A percentile compares a stretch with the other conserved stretches of the same genome.
These are phyloP conservation scores for Eutrema heterophyllum DNA, from an alignment of 345 rosid species.

Conservation along the genomic window DNA sequence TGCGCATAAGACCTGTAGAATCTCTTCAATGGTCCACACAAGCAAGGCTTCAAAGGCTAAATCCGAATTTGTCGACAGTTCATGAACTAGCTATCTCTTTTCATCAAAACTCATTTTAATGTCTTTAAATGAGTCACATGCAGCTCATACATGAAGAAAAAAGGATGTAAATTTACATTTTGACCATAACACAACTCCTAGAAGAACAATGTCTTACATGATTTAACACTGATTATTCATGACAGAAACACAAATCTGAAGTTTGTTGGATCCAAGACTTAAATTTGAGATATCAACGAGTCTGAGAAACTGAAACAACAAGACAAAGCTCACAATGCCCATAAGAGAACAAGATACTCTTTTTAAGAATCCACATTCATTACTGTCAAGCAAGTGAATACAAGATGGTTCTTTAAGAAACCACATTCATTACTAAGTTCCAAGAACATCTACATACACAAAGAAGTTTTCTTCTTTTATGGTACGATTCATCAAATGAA, in stretches of 20 bases:
- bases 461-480: not conserved
- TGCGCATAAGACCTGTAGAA: conserved; percentile 48
- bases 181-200: not conserved
- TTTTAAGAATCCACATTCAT: no score
- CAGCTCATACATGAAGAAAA: conserved; percentile 1
- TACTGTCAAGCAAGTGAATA: no score
- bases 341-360: no score
- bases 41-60: conserved; percentile 46
- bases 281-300: no score
- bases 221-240: not conserved
- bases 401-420: no score
- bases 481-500: not conserved
- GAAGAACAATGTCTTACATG: not conserved
- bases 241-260: not conserved
- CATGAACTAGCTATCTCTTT: conserved; percentile 19
- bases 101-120: conserved; percentile 40
- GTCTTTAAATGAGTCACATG: conserved; percentile 35
- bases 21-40: conserved; percentile 45
- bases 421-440: not conserved
- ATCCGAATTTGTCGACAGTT: conserved; percentile 41
- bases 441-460: not conserved
- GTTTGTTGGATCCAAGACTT: no score
- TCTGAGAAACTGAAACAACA: not conserved
- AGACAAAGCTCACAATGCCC: not conserved
- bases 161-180: not conserved